Evolutionary conservation across 2,329 filamentous ascomycete genomes (phyloP).

Genomic region (Tolypocladium sp.): DNA sequence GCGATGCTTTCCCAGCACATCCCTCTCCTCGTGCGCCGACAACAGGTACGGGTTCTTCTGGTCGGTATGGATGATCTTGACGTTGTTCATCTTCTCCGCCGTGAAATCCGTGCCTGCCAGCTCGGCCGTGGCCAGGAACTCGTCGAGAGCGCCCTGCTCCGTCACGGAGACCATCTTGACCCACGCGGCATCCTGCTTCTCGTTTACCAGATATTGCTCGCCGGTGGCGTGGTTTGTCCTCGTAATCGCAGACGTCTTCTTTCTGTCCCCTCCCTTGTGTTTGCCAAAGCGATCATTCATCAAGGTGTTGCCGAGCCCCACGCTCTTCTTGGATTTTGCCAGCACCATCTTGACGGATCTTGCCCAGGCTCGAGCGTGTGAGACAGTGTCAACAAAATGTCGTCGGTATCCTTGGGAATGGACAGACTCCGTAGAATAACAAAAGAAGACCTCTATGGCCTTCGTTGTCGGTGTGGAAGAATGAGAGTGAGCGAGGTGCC

Average conservation of each 20-base stretch:
- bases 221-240: conserved; percentile 73
- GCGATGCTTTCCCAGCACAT: conserved; percentile 70
- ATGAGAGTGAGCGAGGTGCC: conserved; percentile 7
- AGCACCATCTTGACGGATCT: conserved; percentile 38
- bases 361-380: background rate
- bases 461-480: background rate
- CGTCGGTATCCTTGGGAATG: background rate
- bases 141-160: conserved; percentile 90
- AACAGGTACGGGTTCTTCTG: conserved; percentile 93
- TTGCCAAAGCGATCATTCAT: conserved; percentile 99
- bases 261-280: conserved; percentile 76
- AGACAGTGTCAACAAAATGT: background rate
- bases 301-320: conserved; percentile 90
- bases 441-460: background rate
- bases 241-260: conserved; percentile 50
- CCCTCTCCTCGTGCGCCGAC: conserved; percentile 74
- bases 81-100: conserved; percentile 96
- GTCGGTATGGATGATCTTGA: conserved; percentile 96
- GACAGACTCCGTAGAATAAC: background rate
- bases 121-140: conserved; percentile 92
- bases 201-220: conserved; percentile 87
- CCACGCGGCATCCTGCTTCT: conserved; percentile 85
- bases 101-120: conserved; percentile 98
- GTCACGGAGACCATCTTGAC: conserved; percentile 99
- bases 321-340: conserved; percentile 89